phyloP scores from a whole-genome alignment of 1,139 yeast genomes.

The Hemisphaericaspora lyxosophila region DNA sequence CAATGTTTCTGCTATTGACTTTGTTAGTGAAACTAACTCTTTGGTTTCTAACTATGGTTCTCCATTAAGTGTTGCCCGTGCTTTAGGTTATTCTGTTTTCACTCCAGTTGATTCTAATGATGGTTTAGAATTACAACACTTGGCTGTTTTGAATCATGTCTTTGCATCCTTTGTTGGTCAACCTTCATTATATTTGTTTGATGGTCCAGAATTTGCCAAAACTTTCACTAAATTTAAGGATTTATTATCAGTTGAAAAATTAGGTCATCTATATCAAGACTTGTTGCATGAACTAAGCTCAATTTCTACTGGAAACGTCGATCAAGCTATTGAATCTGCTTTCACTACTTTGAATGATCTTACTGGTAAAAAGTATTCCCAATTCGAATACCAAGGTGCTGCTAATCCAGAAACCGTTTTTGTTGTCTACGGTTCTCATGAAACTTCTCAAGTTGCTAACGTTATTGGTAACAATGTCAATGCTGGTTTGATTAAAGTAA shows the following conservation, averaged over 20 bases:
- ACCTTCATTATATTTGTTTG: slow-evolving; percentile 72
- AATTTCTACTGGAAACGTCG: slow-evolving; percentile 26
- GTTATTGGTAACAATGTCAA: slow-evolving; percentile 37
- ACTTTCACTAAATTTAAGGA: slow-evolving; percentile 51
- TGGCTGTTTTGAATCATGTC: slow-evolving; percentile 65
- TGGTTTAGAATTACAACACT: slow-evolving; percentile 62
- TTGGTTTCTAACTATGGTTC: slow-evolving; percentile 68
- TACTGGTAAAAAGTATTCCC: slow-evolving; percentile 58
- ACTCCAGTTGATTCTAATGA: slow-evolving; percentile 56
- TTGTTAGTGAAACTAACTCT: slow-evolving; percentile 49
- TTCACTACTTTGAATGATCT: slow-evolving; percentile 53
- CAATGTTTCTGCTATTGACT: slow-evolving; percentile 74
- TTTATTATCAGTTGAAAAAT: slow-evolving; percentile 45
- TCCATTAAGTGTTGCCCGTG: slow-evolving; percentile 63
- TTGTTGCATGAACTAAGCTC: slow-evolving; percentile 31
- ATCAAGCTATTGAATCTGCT: slow-evolving; percentile 41
- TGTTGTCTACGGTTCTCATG: slow-evolving; percentile 75
- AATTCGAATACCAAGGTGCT: slow-evolving; percentile 73
- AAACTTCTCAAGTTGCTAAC: slow-evolving; percentile 53
- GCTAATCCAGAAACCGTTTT: slow-evolving; percentile 64
- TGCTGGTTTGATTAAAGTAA: slow-evolving; percentile 64
- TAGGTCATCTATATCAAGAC: slow-evolving; percentile 42
- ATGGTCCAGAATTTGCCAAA: slow-evolving; percentile 70
- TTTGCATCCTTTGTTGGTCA: slow-evolving; percentile 52
- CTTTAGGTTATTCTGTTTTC: slow-evolving; percentile 68